Percentiles rank a stretch among this genome's conserved stretches.
Conservation (phyloP, 805 yeast genomes). For the Candida chilensis region DNA sequence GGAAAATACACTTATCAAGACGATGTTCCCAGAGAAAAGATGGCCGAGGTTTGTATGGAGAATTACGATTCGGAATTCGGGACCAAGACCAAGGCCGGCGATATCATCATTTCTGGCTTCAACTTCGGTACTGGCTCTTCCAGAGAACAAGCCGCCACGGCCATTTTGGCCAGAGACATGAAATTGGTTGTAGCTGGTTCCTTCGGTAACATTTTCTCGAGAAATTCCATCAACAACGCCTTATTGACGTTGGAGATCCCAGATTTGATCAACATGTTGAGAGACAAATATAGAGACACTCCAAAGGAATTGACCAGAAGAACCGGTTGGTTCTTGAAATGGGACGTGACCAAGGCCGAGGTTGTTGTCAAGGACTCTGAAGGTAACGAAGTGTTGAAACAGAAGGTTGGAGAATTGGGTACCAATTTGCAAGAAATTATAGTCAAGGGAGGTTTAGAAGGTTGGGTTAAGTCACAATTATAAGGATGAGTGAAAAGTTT, state of each 20-base stretch:
- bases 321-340: constrained; percentile 86
- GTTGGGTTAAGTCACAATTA: constrained; percentile 86
- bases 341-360: constrained; percentile 85
- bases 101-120: constrained; percentile 84
- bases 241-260: constrained; percentile 91
- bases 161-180: constrained; percentile 89
- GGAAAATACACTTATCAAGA: constrained; percentile 99
- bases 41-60: constrained; percentile 99
- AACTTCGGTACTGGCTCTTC: constrained; percentile 98
- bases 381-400: constrained; percentile 50
- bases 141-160: constrained; percentile 99
- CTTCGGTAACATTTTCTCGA: constrained; percentile 90
- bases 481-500: too few species aligned
- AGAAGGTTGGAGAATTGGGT: constrained; percentile 94
- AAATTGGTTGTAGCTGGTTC: constrained; percentile 93
- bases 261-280: constrained; percentile 63
- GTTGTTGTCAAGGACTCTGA: constrained; percentile 70
- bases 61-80: constrained; percentile 91
- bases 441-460: constrained; percentile 95
- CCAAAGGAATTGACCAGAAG: constrained; percentile 77
- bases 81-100: constrained; percentile 73
- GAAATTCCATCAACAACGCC: constrained; percentile 96
- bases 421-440: constrained; percentile 93
- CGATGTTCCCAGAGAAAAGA: constrained; percentile 86
- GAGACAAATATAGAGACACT: constrained; percentile 51